Base-by-base conservation (phyloP, 1,139 yeast genomes). In the Nakaseomyces delphensis region DNA sequence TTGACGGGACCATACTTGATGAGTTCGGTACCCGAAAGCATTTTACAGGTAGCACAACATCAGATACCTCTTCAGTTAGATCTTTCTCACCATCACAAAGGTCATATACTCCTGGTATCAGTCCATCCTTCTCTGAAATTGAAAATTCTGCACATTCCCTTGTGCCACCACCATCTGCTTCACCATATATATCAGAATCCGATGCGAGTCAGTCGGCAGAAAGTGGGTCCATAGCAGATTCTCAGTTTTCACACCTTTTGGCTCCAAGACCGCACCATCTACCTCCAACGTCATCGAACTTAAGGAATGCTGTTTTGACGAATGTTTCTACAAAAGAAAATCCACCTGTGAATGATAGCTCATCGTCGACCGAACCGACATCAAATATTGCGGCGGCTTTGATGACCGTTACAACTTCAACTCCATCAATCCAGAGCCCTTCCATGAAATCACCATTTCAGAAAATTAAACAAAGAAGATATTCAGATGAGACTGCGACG, bases 1-100 rank as follows among this genome's bases (percentile, higher is more conserved):
- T 53, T 14, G 53, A 51, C 45, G 55, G 55, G 10, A 45, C 54
- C 3, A 45, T 53, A 11, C 31, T 53, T 11, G 51, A 53, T 28
- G 49, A 49, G 24, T 42, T 47, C 25, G 53, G 51, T 10, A 46
- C 46, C 15, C 46, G 39, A 32, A 51, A 48, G 20, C 33, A 46
- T 23, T 43, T 45, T 9, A 43, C 36, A 23, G 40, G 38, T 11
- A 16, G 36, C 18, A 35, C 45, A 9, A 36, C 46, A 2, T 48
- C 48, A 8, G 23, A 42, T 13, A 19, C 32, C 10, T 43, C 48
- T 2, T 39, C 49, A 4, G 25, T 35, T 4, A 38, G 38, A 19
- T 36, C 42, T 7, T 35, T 13, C 11, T 47, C 45, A 2, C 43
- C 48, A 16, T 40, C 41, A 3, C 42, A 43, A 10, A 39, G 40